phyloP scores from a whole-genome alignment of 257 asterid genomes.

The Solanum acaule region DNA sequence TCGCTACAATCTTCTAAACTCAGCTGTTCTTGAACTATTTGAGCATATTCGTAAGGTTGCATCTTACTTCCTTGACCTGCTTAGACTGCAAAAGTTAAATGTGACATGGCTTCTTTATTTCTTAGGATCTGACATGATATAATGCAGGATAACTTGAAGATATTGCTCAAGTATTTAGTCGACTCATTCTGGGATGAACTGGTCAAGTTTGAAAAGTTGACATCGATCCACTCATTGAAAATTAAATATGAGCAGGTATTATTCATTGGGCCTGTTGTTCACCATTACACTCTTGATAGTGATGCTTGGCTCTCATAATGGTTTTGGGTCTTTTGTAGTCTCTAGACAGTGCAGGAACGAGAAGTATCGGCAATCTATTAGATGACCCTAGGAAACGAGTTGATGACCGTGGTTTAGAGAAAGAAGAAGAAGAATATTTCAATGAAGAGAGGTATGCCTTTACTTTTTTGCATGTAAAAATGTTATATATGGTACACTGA shows the following conservation, averaged over 20 bases:
- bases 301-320: background rate
- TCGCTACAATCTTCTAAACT: conserved; percentile 93
- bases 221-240: conserved; percentile 65
- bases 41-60: conserved; percentile 80
- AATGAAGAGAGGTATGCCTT: conserved; percentile 82
- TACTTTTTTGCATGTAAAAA: background rate
- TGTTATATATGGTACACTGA: background rate
- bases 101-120: background rate
- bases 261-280: background rate
- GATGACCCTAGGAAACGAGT: conserved; percentile 76
- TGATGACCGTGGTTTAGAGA: conserved; percentile 89
- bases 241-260: conserved; percentile 93
- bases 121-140: background rate
- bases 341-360: conserved; percentile 48
- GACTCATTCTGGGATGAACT: conserved; percentile 88
- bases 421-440: conserved; percentile 94
- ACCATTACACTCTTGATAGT: background rate
- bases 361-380: conserved; percentile 33
- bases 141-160: conserved; percentile 81
- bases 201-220: conserved; percentile 51
- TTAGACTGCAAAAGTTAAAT: background rate
- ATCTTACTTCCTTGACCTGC: conserved; percentile 5
- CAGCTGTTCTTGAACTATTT: conserved; percentile 84
- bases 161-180: conserved; percentile 60
- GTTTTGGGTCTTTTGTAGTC: conserved; percentile 53